Evolutionary conservation across 352 stramenopile genomes (phyloP).

Genomic region (Phytophthora citricola): DNA sequence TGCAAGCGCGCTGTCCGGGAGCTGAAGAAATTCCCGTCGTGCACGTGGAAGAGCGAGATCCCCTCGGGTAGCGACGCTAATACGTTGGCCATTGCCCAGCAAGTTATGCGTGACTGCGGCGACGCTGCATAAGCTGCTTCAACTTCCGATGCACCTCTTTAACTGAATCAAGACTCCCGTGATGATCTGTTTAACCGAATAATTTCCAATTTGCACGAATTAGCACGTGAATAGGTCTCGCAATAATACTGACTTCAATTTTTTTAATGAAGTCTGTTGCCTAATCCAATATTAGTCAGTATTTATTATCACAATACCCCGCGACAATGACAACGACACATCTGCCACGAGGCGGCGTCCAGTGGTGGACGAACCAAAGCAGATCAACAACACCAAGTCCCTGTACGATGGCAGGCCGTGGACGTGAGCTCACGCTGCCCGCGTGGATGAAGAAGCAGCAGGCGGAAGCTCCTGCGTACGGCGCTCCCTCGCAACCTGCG

Average conservation of each 20-base stretch:
- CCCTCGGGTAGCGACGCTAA: slow-evolving; percentile 40
- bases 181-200: neutral
- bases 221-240: neutral
- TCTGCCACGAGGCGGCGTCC: slow-evolving; percentile 5
- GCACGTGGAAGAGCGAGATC: slow-evolving; percentile 46
- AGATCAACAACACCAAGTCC: slow-evolving; percentile 19
- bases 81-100: slow-evolving; percentile 50
- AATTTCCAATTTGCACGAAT: neutral
- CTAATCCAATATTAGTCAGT: too few relatives aligned
- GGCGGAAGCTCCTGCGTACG: slow-evolving; percentile 17
- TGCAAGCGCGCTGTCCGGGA: slow-evolving; percentile 37
- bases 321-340: too few relatives aligned
- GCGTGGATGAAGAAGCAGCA: slow-evolving; percentile 92
- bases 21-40: slow-evolving; percentile 44
- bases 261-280: neutral
- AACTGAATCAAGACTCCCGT: neutral
- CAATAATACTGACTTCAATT: too few relatives aligned
- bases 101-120: slow-evolving; percentile 53
- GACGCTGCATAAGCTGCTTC: slow-evolving; percentile 9
- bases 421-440: slow-evolving; percentile 85
- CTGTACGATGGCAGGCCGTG: slow-evolving; percentile 73
- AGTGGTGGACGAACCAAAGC: slow-evolving; percentile 32
- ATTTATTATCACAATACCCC: too few relatives aligned
- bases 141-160: slow-evolving; percentile 17
- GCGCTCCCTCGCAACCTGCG: slow-evolving; percentile 10